Conservation (phyloP, 106 monocot species). For the Allium sativum region DNA sequence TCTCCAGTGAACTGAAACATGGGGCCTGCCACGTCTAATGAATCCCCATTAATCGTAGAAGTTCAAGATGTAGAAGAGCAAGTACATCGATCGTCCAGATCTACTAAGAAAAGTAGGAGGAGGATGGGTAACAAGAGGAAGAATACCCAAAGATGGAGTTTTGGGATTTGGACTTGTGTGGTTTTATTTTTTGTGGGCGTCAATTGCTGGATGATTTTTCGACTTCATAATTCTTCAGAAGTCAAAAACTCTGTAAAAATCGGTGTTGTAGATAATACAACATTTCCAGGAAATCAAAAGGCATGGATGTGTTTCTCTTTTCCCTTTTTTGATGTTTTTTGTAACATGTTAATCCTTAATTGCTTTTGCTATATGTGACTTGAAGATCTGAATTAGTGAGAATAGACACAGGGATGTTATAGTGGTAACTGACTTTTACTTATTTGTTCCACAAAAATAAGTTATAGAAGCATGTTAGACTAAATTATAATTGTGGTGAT, state of each 20-base stretch:
- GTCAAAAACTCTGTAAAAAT: not conserved
- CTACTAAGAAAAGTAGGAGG: conserved; percentile 8
- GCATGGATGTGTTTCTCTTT: not conserved
- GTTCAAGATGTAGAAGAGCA: no score
- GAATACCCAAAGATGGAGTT: conserved; percentile 13
- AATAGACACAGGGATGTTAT: no score
- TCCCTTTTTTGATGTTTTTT: not conserved
- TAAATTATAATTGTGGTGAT: no score
- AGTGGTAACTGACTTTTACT: no score
- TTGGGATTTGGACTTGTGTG: conserved; percentile 24
- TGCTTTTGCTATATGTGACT: not conserved
- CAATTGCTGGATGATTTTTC: conserved; percentile 61
- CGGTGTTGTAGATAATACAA: not conserved
- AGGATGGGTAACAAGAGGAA: conserved; percentile 1
- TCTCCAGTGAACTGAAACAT: no score
- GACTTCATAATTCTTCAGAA: conserved; percentile 16
- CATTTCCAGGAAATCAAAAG: not conserved
- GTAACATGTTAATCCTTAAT: not conserved
- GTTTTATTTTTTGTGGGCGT: conserved; percentile 47
- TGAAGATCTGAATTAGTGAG: not conserved
- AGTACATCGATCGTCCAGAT: no score
- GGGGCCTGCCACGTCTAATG: no score
- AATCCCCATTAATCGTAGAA: no score
- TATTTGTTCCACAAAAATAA: no score
- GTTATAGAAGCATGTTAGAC: no score